Evolutionary conservation across 2,329 filamentous ascomycete genomes (phyloP).

Genomic region (Fusarium gaditjirri): DNA sequence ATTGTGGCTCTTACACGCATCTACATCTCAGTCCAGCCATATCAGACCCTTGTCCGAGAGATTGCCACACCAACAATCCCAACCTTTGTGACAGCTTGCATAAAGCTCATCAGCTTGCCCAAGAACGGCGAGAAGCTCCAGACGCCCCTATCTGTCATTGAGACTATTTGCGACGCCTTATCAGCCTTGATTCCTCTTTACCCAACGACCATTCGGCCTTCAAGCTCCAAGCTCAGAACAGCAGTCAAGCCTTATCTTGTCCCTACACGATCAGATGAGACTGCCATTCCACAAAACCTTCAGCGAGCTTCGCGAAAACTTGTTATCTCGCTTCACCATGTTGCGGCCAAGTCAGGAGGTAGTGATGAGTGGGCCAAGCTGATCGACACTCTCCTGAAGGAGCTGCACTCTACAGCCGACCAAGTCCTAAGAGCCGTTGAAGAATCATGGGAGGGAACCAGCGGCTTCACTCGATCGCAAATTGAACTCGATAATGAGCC

Average conservation of each 20-base stretch:
- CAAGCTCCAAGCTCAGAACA: conserved; percentile 72
- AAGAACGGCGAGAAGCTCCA: conserved; percentile 43
- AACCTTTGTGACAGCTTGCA: conserved; percentile 76
- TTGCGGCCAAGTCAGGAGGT: conserved; percentile 81
- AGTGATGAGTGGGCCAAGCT: conserved; percentile 82
- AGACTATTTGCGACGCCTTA: conserved; percentile 78
- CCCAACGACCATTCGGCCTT: conserved; percentile 84
- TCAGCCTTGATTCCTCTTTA: conserved; percentile 80
- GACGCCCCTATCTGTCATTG: conserved; percentile 63
- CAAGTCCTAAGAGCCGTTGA: conserved; percentile 80
- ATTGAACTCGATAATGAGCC: conserved; percentile 60
- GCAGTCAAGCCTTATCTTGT: conserved; percentile 70
- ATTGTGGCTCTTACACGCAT: conserved; percentile 84
- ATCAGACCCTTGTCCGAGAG: conserved; percentile 85
- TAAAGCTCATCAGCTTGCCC: conserved; percentile 70
- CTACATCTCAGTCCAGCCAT: conserved; percentile 83
- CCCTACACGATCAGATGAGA: conserved; percentile 66
- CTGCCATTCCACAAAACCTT: conserved; percentile 62
- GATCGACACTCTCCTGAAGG: conserved; percentile 69
- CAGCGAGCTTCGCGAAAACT: conserved; percentile 70
- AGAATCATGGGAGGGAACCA: conserved; percentile 82
- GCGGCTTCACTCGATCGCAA: conserved; percentile 57
- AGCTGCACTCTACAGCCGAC: conserved; percentile 77
- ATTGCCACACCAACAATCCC: conserved; percentile 86
- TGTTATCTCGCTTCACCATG: conserved; percentile 78